Conservation (phyloP, 2,329 filamentous ascomycete genomes). For the Botrytis sinoallii region DNA sequence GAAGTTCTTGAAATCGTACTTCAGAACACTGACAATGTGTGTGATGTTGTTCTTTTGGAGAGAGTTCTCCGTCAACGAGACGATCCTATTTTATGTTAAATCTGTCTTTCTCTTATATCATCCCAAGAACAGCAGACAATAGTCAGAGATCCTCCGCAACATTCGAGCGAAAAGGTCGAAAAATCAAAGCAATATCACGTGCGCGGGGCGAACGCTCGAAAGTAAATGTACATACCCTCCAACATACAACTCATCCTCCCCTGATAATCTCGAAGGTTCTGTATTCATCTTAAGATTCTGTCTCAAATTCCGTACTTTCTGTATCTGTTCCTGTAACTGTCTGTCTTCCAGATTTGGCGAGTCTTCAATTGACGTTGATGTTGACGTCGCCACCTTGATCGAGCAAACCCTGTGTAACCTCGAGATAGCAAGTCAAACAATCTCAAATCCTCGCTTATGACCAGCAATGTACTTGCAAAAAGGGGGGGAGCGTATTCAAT, state of each 20-base stretch:
- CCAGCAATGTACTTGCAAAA: neutral
- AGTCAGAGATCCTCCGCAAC: constrained; percentile 1
- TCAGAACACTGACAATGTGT: constrained; percentile 82
- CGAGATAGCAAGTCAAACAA: constrained; percentile 1
- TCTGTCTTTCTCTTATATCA: neutral
- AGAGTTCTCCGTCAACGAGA: constrained; percentile 67
- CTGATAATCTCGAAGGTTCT: constrained; percentile 65
- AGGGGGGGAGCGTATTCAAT: neutral
- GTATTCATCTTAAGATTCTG: constrained; percentile 35
- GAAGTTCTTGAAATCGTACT: constrained; percentile 57
- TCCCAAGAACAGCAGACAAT: neutral
- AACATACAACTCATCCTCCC: constrained; percentile 70
- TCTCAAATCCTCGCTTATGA: neutral
- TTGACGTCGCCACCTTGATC: constrained; percentile 2
- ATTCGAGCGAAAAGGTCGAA: constrained; percentile 20
- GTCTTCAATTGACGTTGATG: neutral
- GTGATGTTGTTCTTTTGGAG: constrained; percentile 75
- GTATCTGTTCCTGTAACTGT: constrained; percentile 1
- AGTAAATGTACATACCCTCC: constrained; percentile 60
- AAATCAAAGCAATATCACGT: constrained; percentile 40
- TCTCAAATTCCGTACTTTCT: constrained; percentile 5
- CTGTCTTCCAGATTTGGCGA: neutral
- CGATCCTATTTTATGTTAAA: constrained; percentile 55
- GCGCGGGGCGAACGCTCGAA: constrained; percentile 9
- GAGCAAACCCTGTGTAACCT: neutral